Percentiles rank a stretch among this genome's conserved stretches.
phyloP scores from a whole-genome alignment of 176 grass and related monocot genomes.

The Rhipidocladum racemiflorum region DNA sequence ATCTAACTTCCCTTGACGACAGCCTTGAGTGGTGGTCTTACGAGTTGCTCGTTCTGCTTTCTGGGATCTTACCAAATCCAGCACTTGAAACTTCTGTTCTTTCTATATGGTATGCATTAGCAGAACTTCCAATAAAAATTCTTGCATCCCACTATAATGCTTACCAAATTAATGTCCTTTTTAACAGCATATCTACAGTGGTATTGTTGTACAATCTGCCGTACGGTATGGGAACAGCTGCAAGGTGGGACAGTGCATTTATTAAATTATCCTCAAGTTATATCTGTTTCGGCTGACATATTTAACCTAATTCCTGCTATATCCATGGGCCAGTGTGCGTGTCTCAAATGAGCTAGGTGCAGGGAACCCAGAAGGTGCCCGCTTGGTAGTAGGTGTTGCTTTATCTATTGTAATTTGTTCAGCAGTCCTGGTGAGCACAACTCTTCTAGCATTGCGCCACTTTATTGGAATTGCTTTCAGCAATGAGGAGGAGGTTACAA shows the following conservation, averaged over 20 bases:
- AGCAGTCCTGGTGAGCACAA: constrained; percentile 34
- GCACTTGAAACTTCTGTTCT: constrained; percentile 68
- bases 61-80: constrained; percentile 60
- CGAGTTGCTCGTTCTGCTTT: constrained; percentile 60
- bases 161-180: constrained; percentile 14
- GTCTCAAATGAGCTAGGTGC: constrained; percentile 76
- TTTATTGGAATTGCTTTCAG: constrained; percentile 60
- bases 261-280: neutral
- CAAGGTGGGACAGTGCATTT: constrained; percentile 37
- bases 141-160: neutral
- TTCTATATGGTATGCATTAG: constrained; percentile 58
- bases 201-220: constrained; percentile 52
- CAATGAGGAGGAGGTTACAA: constrained; percentile 54
- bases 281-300: neutral
- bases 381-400: constrained; percentile 37
- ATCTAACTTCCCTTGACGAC: constrained; percentile 24
- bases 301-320: neutral
- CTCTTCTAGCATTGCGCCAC: constrained; percentile 35
- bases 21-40: constrained; percentile 80
- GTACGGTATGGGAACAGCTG: constrained; percentile 56
- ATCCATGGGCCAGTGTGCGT: constrained; percentile 34
- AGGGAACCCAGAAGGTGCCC: constrained; percentile 47
- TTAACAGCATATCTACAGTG: constrained; percentile 49
- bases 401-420: constrained; percentile 37
- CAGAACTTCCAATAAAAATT: neutral